A percentile compares a stretch with the other conserved stretches of the same genome.
phyloP scores from a whole-genome alignment of 495 filamentous ascomycete species.

The Daldinia vernicosa region DNA sequence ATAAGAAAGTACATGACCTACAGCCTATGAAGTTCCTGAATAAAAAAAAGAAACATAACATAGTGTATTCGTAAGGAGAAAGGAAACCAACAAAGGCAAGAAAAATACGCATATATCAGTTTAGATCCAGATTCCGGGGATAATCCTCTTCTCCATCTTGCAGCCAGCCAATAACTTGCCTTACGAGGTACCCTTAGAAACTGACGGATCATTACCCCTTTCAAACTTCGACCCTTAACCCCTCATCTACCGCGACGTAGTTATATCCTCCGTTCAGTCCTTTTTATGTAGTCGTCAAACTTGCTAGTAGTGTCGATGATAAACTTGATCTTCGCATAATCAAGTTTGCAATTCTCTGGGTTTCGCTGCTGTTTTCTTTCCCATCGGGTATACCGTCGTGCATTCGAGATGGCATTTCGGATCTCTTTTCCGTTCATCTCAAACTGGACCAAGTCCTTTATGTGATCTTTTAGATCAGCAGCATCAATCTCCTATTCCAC shows the following conservation, averaged over 20 bases:
- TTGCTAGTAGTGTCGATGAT: constrained; percentile 36
- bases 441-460: constrained; percentile 10
- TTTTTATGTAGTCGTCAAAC: constrained; percentile 26
- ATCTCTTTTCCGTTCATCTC: constrained; percentile 56
- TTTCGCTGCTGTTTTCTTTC: constrained; percentile 9
- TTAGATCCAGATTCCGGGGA: background rate
- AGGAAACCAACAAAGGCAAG: background rate
- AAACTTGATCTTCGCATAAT: constrained; percentile 33
- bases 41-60: no score
- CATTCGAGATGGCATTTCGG: constrained; percentile 50
- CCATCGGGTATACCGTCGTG: constrained; percentile 43
- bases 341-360: constrained; percentile 4
- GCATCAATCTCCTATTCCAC: constrained; percentile 36
- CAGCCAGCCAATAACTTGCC: background rate
- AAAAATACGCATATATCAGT: background rate
- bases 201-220: background rate
- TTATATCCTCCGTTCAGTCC: constrained; percentile 13
- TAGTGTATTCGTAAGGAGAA: no score
- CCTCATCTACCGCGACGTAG: background rate
- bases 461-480: constrained; percentile 28
- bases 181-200: background rate
- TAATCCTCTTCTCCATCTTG: background rate
- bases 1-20: background rate
- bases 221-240: background rate
- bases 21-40: background rate